These are phyloP conservation scores for Gynochthodes officinalis DNA, from an alignment of 257 asterid species.

Conservation along the genomic window DNA sequence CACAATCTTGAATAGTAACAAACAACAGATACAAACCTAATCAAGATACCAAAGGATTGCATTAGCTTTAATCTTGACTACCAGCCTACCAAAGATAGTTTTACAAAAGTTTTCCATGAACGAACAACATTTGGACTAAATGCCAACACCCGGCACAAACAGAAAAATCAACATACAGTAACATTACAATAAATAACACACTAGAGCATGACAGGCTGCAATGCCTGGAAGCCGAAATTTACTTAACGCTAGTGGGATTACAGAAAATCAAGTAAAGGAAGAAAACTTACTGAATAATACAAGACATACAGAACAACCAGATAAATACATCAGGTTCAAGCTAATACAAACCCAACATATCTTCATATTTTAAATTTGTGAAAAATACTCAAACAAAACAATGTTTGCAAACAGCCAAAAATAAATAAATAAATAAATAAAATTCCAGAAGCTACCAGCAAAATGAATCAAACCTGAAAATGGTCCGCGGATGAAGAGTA, in stretches of 20 bases:
- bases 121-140: neutral
- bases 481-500: neutral
- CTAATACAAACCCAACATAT: neutral
- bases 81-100: neutral
- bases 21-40: slow-evolving; percentile 18
- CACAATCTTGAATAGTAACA: slow-evolving; percentile 7
- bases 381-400: neutral
- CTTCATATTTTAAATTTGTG: neutral
- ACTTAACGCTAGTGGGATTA: slow-evolving; percentile 4
- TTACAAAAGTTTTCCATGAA: neutral
- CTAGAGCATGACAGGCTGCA: neutral
- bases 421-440: neutral
- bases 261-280: slow-evolving; percentile 1
- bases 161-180: neutral
- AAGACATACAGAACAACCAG: neutral
- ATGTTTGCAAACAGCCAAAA: neutral
- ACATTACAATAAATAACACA: neutral
- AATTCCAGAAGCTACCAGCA: neutral
- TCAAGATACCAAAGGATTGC: neutral
- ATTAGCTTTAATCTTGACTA: neutral
- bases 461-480: neutral
- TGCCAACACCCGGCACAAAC: neutral
- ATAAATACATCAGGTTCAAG: neutral
- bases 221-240: neutral
- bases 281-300: neutral